Percentiles rank a stretch among this genome's conserved stretches.
phyloP scores from a whole-genome alignment of 768 basidiomycete species.

The Pleurotus giganteus region DNA sequence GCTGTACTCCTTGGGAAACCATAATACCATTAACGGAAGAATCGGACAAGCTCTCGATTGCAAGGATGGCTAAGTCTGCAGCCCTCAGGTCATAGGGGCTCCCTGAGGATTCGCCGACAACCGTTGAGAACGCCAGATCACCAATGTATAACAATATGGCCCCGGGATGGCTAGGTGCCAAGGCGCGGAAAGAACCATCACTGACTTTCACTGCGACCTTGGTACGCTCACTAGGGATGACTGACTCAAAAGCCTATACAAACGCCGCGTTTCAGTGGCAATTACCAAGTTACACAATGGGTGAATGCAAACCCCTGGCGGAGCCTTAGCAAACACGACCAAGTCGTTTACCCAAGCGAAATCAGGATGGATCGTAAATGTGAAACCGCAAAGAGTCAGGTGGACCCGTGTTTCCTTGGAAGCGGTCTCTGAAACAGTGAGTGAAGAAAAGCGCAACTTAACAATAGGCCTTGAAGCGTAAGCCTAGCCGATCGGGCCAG shows the following conservation, averaged over 20 bases:
- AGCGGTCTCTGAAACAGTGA: constrained; percentile 53
- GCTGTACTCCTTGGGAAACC: constrained; percentile 34
- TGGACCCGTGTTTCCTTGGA: constrained; percentile 81
- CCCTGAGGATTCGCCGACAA: constrained; percentile 65
- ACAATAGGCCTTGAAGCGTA: constrained; percentile 48
- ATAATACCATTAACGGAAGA: constrained; percentile 22
- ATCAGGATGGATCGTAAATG: constrained; percentile 60
- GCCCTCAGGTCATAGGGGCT: constrained; percentile 49
- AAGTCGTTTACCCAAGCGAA: constrained; percentile 63
- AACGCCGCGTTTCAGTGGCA: background rate
- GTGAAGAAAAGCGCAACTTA: constrained; percentile 66
- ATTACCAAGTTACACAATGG: background rate
- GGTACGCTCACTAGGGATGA: constrained; percentile 88
- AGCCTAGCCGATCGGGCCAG: constrained; percentile 30
- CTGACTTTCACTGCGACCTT: constrained; percentile 58
- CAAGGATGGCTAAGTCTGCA: constrained; percentile 46
- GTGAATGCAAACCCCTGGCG: constrained; percentile 73
- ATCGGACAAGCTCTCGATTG: constrained; percentile 31
- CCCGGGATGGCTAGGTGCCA: constrained; percentile 59
- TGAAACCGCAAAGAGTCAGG: constrained; percentile 61
- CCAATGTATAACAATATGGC: constrained; percentile 66
- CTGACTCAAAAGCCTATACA: constrained; percentile 80
- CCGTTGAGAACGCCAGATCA: constrained; percentile 64
- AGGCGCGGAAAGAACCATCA: constrained; percentile 64
- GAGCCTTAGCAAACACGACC: constrained; percentile 67